Evolutionary conservation across 108 stramenopile species (phyloP), one percentile per base, ranked within the genome.

Genomic region (Heterococcus sp.): DNA sequence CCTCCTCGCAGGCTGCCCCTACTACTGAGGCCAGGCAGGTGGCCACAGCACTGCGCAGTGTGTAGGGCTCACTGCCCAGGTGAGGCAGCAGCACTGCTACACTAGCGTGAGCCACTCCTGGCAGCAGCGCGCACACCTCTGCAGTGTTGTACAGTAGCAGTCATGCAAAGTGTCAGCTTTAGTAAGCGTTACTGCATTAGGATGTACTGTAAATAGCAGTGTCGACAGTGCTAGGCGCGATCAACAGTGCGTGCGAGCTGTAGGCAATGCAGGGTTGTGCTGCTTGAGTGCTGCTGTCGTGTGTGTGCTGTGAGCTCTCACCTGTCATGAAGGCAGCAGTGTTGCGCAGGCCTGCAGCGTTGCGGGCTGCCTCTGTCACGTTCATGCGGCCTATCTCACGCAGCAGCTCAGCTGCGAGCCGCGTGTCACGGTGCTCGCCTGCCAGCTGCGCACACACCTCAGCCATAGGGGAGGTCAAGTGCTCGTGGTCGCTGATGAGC

Each of bases 381-480:
- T 21, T 58, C 76, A 78, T 78, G 69, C 76, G 76, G 5, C 76
- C 76, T n/a, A 78, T 71, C 69, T 78, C 76, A 35, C 76, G 39
- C 69, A 71, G 65, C 21, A 78, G 76, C 76, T 78, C 69, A 28
- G 76, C 76, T 35, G 65, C 69, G 26, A 78, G 76, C 3, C 76
- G 76, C 27, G 46, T 36, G 69, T 78, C 76, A 2, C 33, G 63
- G 33, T 67, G 33, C 65, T 26, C 34, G 0, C 46, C 76, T 70
- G 66, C 76, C 0, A 78, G 76, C 36, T 32, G 33, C 0, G 33
- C 33, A 37, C 76, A 78, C 2, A 78, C 46, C 76, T 35, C 66
- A n/a, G 76, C 76, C 32, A 71, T 66, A 63, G 64, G 64, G 11
- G 29, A 69, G 2, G 77, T 35, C 0, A 78, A 70, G 77, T 78